Evolutionary conservation across 805 yeast species (phyloP), one percentile per base, ranked within the genome.

Genomic region (Ogataea philodendri): DNA sequence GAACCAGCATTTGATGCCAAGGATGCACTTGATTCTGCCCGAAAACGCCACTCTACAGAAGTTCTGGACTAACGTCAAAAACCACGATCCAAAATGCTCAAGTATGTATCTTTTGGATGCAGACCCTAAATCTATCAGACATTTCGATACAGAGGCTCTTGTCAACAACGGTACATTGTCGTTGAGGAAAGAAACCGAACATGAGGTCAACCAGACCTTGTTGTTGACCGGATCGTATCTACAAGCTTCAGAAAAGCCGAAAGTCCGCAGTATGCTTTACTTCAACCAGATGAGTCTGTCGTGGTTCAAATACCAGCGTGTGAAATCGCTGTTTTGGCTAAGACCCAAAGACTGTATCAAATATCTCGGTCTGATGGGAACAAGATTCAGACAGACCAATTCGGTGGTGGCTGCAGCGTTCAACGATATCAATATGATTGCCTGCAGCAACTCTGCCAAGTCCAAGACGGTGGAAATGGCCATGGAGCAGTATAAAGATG

Each of bases 281-380:
- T 58, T 55, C 48, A 58, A 58, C 35, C 53, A 51, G 33, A 49
- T 52, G 25, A 20, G 40, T 3, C 46, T 59, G 7, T 51, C 60
- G 3, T 43, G 59, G 45, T 58, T 52, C 35, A 95, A 7, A 11
- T 52, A 44, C 29, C 46, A 49, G 14, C 70, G 82, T 31, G 89
- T 88, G 3, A 69, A 85, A 43, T 75, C 86, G 79, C 61, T 89
- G 15, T 59, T 83, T 10, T 76, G 89, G 78, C 66, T 81, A 14
- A 76, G 79, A 3, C 75, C 79, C 5, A 33, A 64, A 0, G 76
- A 84, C 4, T 82, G 84, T 4, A 59, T 63, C 40, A 82, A 84
- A 55, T 66, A 85, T 22, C 53, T 83, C 29, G 77, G 90, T 0
- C 69, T 69, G 0, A 67, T 76, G 1, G 74, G 74, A 1, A 67